Evolutionary conservation across 2,329 filamentous ascomycete species (phyloP), one percentile per base, ranked within the genome.

Genomic region (Coniochaeta hoffmannii): DNA sequence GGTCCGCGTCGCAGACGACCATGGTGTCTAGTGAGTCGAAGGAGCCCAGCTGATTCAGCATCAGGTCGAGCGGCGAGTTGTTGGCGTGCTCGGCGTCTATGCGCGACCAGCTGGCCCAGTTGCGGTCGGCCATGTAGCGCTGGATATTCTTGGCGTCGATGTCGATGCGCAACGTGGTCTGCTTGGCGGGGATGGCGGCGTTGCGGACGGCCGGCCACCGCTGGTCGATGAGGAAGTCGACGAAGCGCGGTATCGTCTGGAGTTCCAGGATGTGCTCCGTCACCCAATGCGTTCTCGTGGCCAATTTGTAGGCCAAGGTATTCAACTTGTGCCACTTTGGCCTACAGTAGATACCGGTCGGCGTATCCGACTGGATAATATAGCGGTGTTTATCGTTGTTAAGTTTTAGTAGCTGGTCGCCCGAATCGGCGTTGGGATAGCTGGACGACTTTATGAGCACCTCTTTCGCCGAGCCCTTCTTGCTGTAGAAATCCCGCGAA

Each of bases 201-300:
- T 32, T 32, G 7, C 12, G 7, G 7, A 32, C 30, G 8, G 44
- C 12, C 44, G 19, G 44, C 24, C 17, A 30, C 44, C 19, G 17
- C 44, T 22, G 19, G 14, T 30, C 19, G 22, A 30, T 22, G 24
- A 50, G 44, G 44, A 15, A 14, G 17, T 50, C 19, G 19, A 50
- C 22, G 44, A 50, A 50, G 9, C 44, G 44, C 11, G 19, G 19
- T 14, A 50, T 30, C 12, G 44, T 50, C 14, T 50, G 17, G 14
- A 50, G 44, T 22, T 50, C 44, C 12, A 50, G 10, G 44, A 50
- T 50, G 24, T 50, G 44, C 24, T 50, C 44, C 44, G 44, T 50
- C 12, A 50, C 44, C 44, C 44, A 50, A 7, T 50, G 7, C 14
- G 17, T 26, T 22, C 32, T 35, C 36, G 19, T 8, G 7, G 36